A percentile compares a stretch with the other conserved stretches of the same genome.
Conservation (phyloP, 306 rosid genomes). For the Cicer yamashitae region DNA sequence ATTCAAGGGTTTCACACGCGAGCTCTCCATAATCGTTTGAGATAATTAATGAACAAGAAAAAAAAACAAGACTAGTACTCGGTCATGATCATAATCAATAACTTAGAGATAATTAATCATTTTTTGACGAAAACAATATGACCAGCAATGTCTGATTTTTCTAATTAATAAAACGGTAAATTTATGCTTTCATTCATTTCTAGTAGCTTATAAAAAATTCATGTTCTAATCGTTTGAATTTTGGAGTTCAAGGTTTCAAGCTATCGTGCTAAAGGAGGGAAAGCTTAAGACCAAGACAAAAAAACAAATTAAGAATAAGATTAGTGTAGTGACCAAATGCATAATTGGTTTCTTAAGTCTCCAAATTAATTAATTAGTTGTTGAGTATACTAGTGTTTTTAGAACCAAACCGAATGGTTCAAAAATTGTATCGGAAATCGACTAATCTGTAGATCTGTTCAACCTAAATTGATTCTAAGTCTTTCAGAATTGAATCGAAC, state of each 20-base stretch:
- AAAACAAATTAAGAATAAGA: background rate
- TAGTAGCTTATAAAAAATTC: slow-evolving; percentile 19
- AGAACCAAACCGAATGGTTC: too few relatives aligned
- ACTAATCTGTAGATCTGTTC: too few relatives aligned
- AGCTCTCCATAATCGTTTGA: background rate
- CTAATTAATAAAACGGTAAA: background rate
- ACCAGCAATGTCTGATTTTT: background rate
- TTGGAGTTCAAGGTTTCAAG: slow-evolving; percentile 9
- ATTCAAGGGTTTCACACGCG: slow-evolving; percentile 51
- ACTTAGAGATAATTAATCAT: background rate
- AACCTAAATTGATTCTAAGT: too few relatives aligned
- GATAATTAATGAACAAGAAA: background rate
- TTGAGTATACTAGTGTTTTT: too few relatives aligned
- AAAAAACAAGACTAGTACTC: background rate
- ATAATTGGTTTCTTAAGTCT: background rate
- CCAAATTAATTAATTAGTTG: too few relatives aligned
- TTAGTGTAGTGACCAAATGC: too few relatives aligned
- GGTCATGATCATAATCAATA: slow-evolving; percentile 16
- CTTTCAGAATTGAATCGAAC: too few relatives aligned
- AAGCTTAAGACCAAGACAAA: background rate
- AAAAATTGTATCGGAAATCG: too few relatives aligned
- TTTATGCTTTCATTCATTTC: background rate
- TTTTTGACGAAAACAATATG: background rate
- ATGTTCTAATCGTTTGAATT: slow-evolving; percentile 3
- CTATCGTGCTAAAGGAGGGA: slow-evolving; percentile 40